phyloP scores from a whole-genome alignment of 345 rosid species.

The Orychophragmus violaceus region DNA sequence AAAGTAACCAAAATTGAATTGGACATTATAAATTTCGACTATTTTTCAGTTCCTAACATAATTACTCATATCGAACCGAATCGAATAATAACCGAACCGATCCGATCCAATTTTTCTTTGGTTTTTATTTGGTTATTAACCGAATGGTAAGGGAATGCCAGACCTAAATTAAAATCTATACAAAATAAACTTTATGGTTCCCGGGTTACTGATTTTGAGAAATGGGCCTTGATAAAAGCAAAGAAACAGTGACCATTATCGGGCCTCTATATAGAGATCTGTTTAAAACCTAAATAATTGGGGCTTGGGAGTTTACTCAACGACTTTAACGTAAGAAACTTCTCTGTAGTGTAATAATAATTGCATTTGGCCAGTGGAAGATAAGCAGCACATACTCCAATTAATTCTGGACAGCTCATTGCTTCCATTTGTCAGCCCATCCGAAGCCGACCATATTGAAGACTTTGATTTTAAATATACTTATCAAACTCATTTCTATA shows the following conservation, averaged over 20 bases:
- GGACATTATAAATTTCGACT: too few species aligned
- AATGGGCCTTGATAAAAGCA: neutral
- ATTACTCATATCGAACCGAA: too few species aligned
- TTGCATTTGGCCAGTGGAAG: constrained; percentile 15
- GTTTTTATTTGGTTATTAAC: too few species aligned
- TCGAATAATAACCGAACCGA: too few species aligned
- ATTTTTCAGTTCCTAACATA: too few species aligned
- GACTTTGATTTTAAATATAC: neutral
- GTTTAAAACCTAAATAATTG: neutral
- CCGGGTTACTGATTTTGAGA: too few species aligned
- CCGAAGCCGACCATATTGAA: constrained; percentile 22
- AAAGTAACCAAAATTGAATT: too few species aligned
- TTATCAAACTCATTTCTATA: neutral
- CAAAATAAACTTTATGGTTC: too few species aligned
- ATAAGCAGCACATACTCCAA: constrained; percentile 12
- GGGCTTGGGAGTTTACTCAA: neutral
- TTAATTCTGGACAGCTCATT: constrained; percentile 26
- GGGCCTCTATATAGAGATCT: neutral
- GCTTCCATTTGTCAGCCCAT: constrained; percentile 31
- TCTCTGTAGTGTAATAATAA: neutral
- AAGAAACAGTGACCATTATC: neutral
- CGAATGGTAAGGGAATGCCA: too few species aligned
- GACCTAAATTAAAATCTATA: too few species aligned
- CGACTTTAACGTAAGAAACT: neutral
- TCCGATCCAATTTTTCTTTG: too few species aligned